A percentile compares a stretch with the other conserved stretches of the same genome.
phyloP scores from a whole-genome alignment of 345 rosid species.

The Gossypioides kirkii region DNA sequence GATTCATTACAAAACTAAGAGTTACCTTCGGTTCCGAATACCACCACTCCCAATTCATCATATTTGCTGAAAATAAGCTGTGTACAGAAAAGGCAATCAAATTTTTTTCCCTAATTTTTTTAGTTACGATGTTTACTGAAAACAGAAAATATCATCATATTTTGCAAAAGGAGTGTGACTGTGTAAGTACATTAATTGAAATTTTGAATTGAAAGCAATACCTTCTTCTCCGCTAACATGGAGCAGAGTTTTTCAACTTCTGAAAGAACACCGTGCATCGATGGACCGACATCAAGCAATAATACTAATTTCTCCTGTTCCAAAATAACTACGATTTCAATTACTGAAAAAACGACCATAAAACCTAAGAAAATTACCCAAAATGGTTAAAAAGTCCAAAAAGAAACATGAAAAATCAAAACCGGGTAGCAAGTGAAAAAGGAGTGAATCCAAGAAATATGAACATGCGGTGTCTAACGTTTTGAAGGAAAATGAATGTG shows the following conservation, averaged over 20 bases:
- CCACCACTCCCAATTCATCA: slow-evolving; percentile 81
- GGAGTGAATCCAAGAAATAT: background rate
- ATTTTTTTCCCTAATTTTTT: background rate
- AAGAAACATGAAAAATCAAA: background rate
- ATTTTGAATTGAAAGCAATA: slow-evolving; percentile 11
- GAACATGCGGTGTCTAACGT: background rate
- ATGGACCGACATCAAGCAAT: slow-evolving; percentile 80
- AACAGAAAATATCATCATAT: background rate
- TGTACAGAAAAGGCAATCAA: background rate
- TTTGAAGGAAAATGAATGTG: background rate
- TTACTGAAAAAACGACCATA: background rate
- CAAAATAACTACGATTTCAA: background rate
- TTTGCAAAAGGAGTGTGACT: background rate
- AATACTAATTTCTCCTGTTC: slow-evolving; percentile 70
- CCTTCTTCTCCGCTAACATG: slow-evolving; percentile 78
- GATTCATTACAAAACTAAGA: background rate
- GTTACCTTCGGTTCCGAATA: slow-evolving; percentile 81
- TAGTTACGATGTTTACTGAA: background rate
- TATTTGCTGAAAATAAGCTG: slow-evolving; percentile 70
- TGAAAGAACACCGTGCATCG: slow-evolving; percentile 65
- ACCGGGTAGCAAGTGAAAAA: background rate
- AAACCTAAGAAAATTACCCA: background rate
- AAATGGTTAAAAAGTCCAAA: background rate
- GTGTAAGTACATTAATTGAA: background rate
- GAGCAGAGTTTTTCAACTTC: slow-evolving; percentile 63